Percentiles rank a stretch among this genome's conserved stretches.
phyloP scores from a whole-genome alignment of 176 grass and related monocot species.

The Cocos nucifera region DNA sequence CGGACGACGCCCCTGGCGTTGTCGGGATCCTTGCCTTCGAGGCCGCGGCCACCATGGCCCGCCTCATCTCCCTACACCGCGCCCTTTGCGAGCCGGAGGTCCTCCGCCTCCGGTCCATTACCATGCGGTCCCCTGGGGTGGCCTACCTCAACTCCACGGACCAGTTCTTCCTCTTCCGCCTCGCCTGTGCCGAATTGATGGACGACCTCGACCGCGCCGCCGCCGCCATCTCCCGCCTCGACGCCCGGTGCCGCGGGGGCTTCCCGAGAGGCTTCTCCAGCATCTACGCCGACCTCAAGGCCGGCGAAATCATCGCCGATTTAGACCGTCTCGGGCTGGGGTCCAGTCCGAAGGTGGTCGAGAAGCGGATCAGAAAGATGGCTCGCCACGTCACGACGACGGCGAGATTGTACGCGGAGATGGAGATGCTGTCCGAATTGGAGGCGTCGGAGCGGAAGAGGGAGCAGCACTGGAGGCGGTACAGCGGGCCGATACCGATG shows the following conservation, averaged over 20 bases:
- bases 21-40: conserved; percentile 88
- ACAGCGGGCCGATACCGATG: conserved; percentile 67
- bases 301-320: conserved; percentile 24
- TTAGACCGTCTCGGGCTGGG: conserved; percentile 39
- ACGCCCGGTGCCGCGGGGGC: conserved; percentile 18
- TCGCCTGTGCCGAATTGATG: conserved; percentile 49
- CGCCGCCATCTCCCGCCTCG: conserved; percentile 35
- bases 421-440: conserved; percentile 57
- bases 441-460: conserved; percentile 62
- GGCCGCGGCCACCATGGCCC: conserved; percentile 58
- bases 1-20: neutral
- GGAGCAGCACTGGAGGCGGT: conserved; percentile 41
- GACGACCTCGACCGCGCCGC: conserved; percentile 55
- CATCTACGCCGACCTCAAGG: conserved; percentile 51
- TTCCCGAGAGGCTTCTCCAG: conserved; percentile 32
- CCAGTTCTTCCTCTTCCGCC: conserved; percentile 49
- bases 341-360: conserved; percentile 9
- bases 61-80: conserved; percentile 51
- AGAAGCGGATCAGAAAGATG: conserved; percentile 50
- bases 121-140: conserved; percentile 54
- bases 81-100: conserved; percentile 33
- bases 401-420: conserved; percentile 51
- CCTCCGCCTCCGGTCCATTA: conserved; percentile 37
- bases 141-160: conserved; percentile 57
- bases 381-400: conserved; percentile 34